These are phyloP conservation scores for Cladophialophora bantiana DNA, from an alignment of 2,329 filamentous ascomycete species.

Conservation along the genomic window DNA sequence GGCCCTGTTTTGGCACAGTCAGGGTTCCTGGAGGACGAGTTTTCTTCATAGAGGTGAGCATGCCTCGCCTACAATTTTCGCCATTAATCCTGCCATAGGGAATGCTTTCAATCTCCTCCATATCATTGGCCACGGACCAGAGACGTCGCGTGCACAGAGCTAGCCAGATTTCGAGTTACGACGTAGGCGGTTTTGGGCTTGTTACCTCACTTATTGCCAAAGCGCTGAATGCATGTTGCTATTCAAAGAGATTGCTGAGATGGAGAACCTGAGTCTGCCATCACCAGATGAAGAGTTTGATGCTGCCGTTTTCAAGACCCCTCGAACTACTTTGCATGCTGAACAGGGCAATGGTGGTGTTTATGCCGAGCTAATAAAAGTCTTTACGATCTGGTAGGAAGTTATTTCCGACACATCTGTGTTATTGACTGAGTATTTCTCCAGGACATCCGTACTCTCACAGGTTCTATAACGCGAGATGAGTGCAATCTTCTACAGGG, in stretches of 20 bases:
- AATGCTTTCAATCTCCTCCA: conserved; percentile 17
- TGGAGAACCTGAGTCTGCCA: conserved; percentile 16
- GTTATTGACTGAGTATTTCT: background rate
- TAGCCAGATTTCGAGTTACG: conserved; percentile 15
- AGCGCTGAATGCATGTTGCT: background rate
- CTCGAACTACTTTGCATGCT: conserved; percentile 3
- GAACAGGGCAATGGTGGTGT: conserved; percentile 1
- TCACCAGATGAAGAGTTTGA: conserved; percentile 25
- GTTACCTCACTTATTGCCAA: conserved; percentile 22
- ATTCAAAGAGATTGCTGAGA: conserved; percentile 4
- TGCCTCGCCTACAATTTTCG: too few species aligned
- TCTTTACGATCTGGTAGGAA: conserved; percentile 22
- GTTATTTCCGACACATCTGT: background rate
- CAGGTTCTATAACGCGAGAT: too few species aligned
- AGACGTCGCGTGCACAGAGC: background rate
- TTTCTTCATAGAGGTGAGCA: conserved; percentile 20
- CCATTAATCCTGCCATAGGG: background rate
- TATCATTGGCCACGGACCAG: conserved; percentile 13
- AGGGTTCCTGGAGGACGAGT: conserved; percentile 21
- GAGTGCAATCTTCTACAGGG: too few species aligned
- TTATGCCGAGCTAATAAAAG: conserved; percentile 20
- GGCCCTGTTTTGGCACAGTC: conserved; percentile 24
- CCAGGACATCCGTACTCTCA: conserved; percentile 14
- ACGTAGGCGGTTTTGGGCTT: conserved; percentile 25
- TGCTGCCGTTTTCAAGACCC: background rate